These are phyloP conservation scores for Exophiala calicioides DNA, from an alignment of 2,329 filamentous ascomycete genomes.

Conservation along the genomic window DNA sequence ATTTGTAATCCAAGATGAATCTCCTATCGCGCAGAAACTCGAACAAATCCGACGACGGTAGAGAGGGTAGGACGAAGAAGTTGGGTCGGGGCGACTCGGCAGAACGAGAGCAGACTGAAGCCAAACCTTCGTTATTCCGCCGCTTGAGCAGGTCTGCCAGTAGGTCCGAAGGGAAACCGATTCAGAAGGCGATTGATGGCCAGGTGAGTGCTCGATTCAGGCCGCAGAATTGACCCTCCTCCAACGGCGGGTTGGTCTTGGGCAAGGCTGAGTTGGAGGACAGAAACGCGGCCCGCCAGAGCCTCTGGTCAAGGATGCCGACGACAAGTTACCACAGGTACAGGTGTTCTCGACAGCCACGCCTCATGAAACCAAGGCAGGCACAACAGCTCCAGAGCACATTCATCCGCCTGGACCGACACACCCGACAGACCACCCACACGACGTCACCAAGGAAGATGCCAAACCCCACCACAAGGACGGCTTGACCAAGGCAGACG, in stretches of 20 bases:
- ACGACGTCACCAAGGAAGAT: not conserved
- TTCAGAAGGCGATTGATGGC: not conserved
- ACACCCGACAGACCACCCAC: not conserved
- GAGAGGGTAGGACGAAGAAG: slow-evolving; percentile 4
- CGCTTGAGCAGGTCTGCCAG: slow-evolving; percentile 14
- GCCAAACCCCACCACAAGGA: not conserved
- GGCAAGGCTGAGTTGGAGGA: no score
- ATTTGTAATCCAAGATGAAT: slow-evolving; percentile 12
- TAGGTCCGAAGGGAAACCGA: slow-evolving; percentile 7
- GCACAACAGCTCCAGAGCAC: no score
- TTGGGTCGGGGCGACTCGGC: slow-evolving; percentile 2
- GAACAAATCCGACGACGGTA: slow-evolving; percentile 7
- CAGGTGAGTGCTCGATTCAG: no score
- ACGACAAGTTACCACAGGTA: no score
- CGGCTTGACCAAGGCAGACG: slow-evolving; percentile 39
- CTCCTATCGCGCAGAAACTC: slow-evolving; percentile 11
- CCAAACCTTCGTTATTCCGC: slow-evolving; percentile 13
- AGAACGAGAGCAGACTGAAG: slow-evolving; percentile 5
- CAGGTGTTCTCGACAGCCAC: no score
- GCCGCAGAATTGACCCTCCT: no score
- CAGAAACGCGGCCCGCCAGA: no score
- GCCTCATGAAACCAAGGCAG: no score
- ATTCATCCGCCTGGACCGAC: not conserved
- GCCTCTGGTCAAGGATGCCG: no score
- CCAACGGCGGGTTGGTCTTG: no score